Evolutionary conservation across 768 basidiomycete species (phyloP).

Genomic region (Russula foetens): DNA sequence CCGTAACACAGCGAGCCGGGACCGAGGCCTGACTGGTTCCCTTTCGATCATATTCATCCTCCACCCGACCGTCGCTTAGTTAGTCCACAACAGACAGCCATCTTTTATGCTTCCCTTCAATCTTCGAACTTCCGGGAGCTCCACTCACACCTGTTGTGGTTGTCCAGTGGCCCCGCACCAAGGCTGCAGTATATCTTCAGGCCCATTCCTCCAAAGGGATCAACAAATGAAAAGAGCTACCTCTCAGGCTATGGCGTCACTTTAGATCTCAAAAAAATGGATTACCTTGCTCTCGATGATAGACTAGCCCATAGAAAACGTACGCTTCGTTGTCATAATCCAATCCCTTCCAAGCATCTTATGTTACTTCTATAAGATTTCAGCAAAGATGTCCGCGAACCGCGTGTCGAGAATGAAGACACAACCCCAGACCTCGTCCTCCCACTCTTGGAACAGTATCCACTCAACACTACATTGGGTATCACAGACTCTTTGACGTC

Average conservation of each 20-base stretch:
- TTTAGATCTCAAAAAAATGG: slow-evolving; percentile 93
- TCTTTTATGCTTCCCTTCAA: slow-evolving; percentile 66
- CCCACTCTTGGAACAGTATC: slow-evolving; percentile 7
- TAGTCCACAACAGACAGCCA: slow-evolving; percentile 51
- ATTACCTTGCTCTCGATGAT: slow-evolving; percentile 93
- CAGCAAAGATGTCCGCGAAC: not conserved
- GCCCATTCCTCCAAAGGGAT: slow-evolving; percentile 40
- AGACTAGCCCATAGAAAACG: slow-evolving; percentile 35
- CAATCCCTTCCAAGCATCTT: not conserved
- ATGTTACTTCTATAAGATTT: not conserved
- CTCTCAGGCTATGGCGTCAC: slow-evolving; percentile 89
- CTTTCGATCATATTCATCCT: slow-evolving; percentile 74
- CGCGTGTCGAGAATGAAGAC: slow-evolving; percentile 10
- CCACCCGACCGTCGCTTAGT: slow-evolving; percentile 37
- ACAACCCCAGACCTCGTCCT: slow-evolving; percentile 14
- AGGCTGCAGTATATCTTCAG: slow-evolving; percentile 70
- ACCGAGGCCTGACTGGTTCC: slow-evolving; percentile 42
- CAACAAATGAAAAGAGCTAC: slow-evolving; percentile 30
- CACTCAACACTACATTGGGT: slow-evolving; percentile 34
- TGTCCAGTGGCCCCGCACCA: slow-evolving; percentile 37
- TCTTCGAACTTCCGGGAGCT: slow-evolving; percentile 64
- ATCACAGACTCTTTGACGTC: slow-evolving; percentile 38
- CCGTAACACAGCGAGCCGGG: slow-evolving; percentile 23
- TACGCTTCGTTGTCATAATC: slow-evolving; percentile 5
- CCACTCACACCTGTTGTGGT: slow-evolving; percentile 51